Conservation (phyloP, 805 yeast genomes). For the Pichia rugopelliculosa region DNA sequence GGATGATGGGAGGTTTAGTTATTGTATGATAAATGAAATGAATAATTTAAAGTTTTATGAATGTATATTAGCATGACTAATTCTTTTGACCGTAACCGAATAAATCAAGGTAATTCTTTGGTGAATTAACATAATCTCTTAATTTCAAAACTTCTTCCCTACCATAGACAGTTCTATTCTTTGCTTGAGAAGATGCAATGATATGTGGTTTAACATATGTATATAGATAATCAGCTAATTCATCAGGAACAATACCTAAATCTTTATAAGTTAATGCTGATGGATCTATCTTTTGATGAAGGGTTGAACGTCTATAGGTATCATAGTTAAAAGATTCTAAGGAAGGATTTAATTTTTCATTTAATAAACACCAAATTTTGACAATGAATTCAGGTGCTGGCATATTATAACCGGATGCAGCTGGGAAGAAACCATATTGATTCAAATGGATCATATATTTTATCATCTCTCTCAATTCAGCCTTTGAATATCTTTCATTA, state of each 20-base stretch:
- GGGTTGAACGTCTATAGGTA: slow-evolving; percentile 63
- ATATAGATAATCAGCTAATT: slow-evolving; percentile 43
- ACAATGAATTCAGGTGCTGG: slow-evolving; percentile 34
- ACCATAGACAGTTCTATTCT: slow-evolving; percentile 32
- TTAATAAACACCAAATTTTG: slow-evolving; percentile 27
- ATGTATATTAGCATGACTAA: background rate
- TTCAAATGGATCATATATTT: slow-evolving; percentile 37
- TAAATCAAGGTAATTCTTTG: slow-evolving; percentile 27
- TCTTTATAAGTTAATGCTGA: slow-evolving; percentile 59
- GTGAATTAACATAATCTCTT: slow-evolving; percentile 31
- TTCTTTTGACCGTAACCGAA: slow-evolving; percentile 20
- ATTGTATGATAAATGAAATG: slow-evolving; percentile 1
- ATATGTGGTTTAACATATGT: slow-evolving; percentile 35
- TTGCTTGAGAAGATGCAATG: slow-evolving; percentile 28
- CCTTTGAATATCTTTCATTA: slow-evolving; percentile 52
- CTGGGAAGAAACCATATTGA: slow-evolving; percentile 30
- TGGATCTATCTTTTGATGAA: slow-evolving; percentile 57
- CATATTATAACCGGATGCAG: slow-evolving; percentile 30
- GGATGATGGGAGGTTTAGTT: background rate
- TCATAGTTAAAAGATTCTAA: slow-evolving; percentile 48
- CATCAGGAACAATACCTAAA: slow-evolving; percentile 57
- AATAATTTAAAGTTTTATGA: slow-evolving; percentile 3
- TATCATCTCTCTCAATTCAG: slow-evolving; percentile 64
- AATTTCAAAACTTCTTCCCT: slow-evolving; percentile 30
- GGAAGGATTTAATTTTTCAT: slow-evolving; percentile 39